Base-by-base conservation (phyloP, 1,139 yeast species). In the Taiozyma onychis region DNA sequence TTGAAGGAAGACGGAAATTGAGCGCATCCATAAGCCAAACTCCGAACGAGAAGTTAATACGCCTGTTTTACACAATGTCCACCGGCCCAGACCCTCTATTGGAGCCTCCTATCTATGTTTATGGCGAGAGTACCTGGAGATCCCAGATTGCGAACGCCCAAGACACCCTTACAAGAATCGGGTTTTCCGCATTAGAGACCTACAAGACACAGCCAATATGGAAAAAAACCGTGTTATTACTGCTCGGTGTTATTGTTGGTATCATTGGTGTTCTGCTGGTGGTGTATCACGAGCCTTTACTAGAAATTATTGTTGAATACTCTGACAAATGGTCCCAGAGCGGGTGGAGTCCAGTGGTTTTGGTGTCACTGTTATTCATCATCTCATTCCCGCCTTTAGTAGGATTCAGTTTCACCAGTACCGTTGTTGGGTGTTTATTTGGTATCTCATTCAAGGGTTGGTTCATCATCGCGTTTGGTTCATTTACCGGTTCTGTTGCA, bases 331-430 rank as follows among this genome's bases (percentile, higher is more conserved):
- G 80, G 78, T 41, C 51, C 1, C 41, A 47, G 6, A 48, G 54
- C n/a, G 41, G 49, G 13, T 54, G 57, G 56, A 44, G 53, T 43
- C 72, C 77, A 39, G 56, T 78, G 3, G 62, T 87, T 1, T 68
- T 91, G 54, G 78, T 84, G 54, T 28, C 68, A 6, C 57, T 78
- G 24, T 63, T 83, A 5, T 69, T 77, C 51, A 16, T 70, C 4
- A 81, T 83, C 2, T 75, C 84, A 0, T 90, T 93, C 72, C 99
- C 99, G 3, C 99, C 98, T 2, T 58, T 91, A 57, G 68, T 90
- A 46, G 99, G 99, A 2, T 91, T 85, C 67, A 77, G 93, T 4
- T 76, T 86, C 13, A 69, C 88, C 39, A 77, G 85, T 21, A 75
- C 88, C 52, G 66, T 88, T 14, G 73, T 83, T 10, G 99, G 98